Evolutionary conservation across 768 basidiomycete species (phyloP), one percentile per base, ranked within the genome.

Genomic region (Russula vinacea): DNA sequence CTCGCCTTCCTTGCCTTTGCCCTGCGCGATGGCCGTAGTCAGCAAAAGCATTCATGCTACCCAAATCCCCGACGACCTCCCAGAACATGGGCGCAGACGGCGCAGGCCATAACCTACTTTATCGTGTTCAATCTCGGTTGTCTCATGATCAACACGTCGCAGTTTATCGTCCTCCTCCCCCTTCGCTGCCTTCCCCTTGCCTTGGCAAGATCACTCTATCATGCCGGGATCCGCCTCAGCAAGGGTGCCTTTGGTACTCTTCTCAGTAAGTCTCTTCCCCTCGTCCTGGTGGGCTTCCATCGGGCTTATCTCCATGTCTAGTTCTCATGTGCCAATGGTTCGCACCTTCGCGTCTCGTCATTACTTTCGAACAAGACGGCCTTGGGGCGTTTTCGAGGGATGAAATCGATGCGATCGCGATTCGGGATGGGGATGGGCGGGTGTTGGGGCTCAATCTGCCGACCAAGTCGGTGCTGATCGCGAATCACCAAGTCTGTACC

Each of bases 281-380:
- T 37, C 33, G 3, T 2, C 14, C 37, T 13, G 45, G 11, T n/a
- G 22, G 22, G 45, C 22, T 37, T 47, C 56, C 24, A n/a, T 24
- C 40, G 19, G 19, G 2, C 44, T 52, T 58, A 11, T 26, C 55
- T 17, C 51, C 58, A 39, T 56, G 45, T 54, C 53, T 63, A 93
- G 89, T 94, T 70, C 73, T 92, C 47, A 86, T 90, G 80, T 86
- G 84, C 68, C 86, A 91, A 70, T 86, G 83, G 81, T 94, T 94
- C 65, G 89, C 89, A 2, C 92, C 91, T 0, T 90, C 90, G 0
- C 82, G 78, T 47, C 69, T 96, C 47, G 76, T 81, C 33, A 73
- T 96, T 59, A 89, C 91, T 0, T 89, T 91, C 58, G 89, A 93
- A 70, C 83, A 78, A 1, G 75, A 87, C 60, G 88, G 88, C 7